phyloP scores from a whole-genome alignment of 345 rosid species.

The Capsella bursapastoris region DNA sequence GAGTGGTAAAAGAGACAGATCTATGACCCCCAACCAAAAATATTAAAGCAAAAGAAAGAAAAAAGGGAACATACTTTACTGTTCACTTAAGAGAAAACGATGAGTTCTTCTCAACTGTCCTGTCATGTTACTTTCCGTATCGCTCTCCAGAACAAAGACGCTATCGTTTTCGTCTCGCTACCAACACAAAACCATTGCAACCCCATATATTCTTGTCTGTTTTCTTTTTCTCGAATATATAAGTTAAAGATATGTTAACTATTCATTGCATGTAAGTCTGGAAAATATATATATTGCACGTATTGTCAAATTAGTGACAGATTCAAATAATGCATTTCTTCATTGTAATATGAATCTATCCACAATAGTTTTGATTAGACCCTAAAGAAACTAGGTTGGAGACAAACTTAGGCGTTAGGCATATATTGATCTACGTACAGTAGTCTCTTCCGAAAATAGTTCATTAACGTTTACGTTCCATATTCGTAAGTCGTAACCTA shows the following conservation, averaged over 20 bases:
- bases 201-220: slow-evolving; percentile 30
- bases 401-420: background rate
- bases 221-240: slow-evolving; percentile 24
- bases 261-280: slow-evolving; percentile 17
- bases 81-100: slow-evolving; percentile 37
- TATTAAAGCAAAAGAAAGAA: slow-evolving; percentile 27
- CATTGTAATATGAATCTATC: slow-evolving; percentile 16
- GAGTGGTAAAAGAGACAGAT: slow-evolving; percentile 41
- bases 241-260: background rate
- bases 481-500: background rate
- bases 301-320: slow-evolving; percentile 35
- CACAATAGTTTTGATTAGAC: slow-evolving; percentile 36
- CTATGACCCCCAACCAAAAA: slow-evolving; percentile 25
- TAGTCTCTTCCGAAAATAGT: background rate
- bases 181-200: slow-evolving; percentile 34
- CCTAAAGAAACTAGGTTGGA: slow-evolving; percentile 16
- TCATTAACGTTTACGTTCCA: background rate
- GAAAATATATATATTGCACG: slow-evolving; percentile 3
- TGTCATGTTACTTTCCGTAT: slow-evolving; percentile 43
- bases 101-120: slow-evolving; percentile 36
- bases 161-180: slow-evolving; percentile 34
- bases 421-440: background rate
- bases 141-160: slow-evolving; percentile 23
- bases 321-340: slow-evolving; percentile 25
- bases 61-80: slow-evolving; percentile 39